These are phyloP conservation scores for Cordyceps fumosorosea DNA, from an alignment of 2,329 filamentous ascomycete genomes.

Conservation along the genomic window DNA sequence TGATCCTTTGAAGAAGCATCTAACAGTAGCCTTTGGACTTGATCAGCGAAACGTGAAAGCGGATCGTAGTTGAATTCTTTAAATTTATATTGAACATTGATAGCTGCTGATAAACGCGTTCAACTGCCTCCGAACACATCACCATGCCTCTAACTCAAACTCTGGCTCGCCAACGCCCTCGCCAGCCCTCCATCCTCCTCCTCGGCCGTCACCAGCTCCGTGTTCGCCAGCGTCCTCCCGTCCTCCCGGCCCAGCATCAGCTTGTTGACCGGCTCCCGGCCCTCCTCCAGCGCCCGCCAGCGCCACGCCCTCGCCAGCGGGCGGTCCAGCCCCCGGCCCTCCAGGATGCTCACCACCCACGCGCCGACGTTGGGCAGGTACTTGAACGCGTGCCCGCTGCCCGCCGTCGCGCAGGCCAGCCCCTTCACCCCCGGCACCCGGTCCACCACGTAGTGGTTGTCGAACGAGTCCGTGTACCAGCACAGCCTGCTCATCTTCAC, in stretches of 20 bases:
- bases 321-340: constrained; percentile 27
- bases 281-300: constrained; percentile 16
- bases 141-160: neutral
- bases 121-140: neutral
- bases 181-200: neutral
- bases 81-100: neutral
- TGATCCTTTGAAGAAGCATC: no score
- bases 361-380: constrained; percentile 53
- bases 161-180: neutral
- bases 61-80: no score
- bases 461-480: constrained; percentile 29
- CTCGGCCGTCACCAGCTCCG: neutral
- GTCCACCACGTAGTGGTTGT: constrained; percentile 28
- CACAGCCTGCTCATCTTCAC: constrained; percentile 26
- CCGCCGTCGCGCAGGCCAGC: constrained; percentile 54
- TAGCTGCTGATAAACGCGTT: neutral
- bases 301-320: constrained; percentile 19
- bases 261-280: neutral
- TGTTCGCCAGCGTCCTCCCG: neutral
- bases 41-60: no score
- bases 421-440: constrained; percentile 46
- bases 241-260: neutral
- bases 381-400: constrained; percentile 57
- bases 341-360: constrained; percentile 45
- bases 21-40: no score